phyloP scores from a whole-genome alignment of 164 flowering plant species.

The Vitis cinerea region DNA sequence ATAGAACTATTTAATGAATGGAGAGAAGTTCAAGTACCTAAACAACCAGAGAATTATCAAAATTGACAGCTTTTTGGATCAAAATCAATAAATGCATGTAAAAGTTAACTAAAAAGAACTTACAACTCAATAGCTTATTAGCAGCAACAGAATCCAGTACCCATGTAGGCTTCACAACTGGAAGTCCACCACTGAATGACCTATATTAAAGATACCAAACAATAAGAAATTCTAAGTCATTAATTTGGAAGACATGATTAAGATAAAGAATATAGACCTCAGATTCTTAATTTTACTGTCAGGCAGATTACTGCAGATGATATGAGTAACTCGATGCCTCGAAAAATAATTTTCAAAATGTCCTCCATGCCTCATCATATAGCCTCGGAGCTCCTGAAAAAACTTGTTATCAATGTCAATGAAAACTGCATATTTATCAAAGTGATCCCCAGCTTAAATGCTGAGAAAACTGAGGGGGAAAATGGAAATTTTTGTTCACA shows the following conservation, averaged over 20 bases:
- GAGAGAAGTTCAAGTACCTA: too few relatives aligned
- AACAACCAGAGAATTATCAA: background rate
- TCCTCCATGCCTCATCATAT: conserved; percentile 87
- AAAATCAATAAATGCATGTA: background rate
- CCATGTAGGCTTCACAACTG: conserved; percentile 92
- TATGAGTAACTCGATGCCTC: conserved; percentile 80
- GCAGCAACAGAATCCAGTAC: conserved; percentile 79
- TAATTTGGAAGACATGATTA: background rate
- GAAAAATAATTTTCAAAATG: conserved; percentile 92
- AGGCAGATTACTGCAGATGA: conserved; percentile 93
- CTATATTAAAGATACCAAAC: conserved; percentile 32
- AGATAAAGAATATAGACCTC: conserved; percentile 42
- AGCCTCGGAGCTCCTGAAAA: conserved; percentile 70
- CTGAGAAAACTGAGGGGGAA: background rate
- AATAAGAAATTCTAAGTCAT: background rate
- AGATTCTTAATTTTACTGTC: conserved; percentile 86
- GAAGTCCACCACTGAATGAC: conserved; percentile 88
- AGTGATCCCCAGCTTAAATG: background rate
- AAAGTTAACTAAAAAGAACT: conserved; percentile 18
- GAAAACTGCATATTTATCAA: background rate
- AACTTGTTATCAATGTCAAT: background rate
- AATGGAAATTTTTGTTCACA: background rate
- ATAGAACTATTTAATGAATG: too few relatives aligned
- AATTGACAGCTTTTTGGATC: background rate
- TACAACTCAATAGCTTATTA: conserved; percentile 76